These are phyloP conservation scores for Salmacisia buchloeana DNA, from an alignment of 1,284 basidiomycete genomes.

Conservation along the genomic window DNA sequence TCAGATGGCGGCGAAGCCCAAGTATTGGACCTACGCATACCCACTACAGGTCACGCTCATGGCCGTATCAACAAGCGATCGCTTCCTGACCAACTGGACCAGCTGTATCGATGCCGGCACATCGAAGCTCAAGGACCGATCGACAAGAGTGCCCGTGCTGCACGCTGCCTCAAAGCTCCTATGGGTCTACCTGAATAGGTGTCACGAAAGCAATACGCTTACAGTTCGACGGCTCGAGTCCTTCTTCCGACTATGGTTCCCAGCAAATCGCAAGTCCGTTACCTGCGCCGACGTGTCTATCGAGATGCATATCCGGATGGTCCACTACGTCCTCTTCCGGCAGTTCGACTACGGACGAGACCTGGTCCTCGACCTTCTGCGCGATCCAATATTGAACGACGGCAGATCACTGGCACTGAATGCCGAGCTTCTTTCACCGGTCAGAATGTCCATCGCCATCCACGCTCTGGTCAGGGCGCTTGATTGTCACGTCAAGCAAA, in stretches of 20 bases:
- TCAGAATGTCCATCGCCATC: slow-evolving; percentile 66
- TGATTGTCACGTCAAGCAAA: slow-evolving; percentile 63
- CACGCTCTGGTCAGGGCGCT: slow-evolving; percentile 73
- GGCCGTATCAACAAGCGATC: slow-evolving; percentile 78
- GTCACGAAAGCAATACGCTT: slow-evolving; percentile 74
- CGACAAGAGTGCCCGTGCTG: slow-evolving; percentile 66
- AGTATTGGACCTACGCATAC: slow-evolving; percentile 84
- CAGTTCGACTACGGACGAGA: slow-evolving; percentile 82
- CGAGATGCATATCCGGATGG: slow-evolving; percentile 70
- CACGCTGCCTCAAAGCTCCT: slow-evolving; percentile 77
- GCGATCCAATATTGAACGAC: slow-evolving; percentile 26
- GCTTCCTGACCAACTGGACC: slow-evolving; percentile 79
- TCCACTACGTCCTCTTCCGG: slow-evolving; percentile 76
- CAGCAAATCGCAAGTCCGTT: slow-evolving; percentile 62
- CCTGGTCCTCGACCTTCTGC: slow-evolving; percentile 59
- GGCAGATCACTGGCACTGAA: slow-evolving; percentile 40
- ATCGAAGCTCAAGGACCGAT: slow-evolving; percentile 78
- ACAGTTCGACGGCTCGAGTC: slow-evolving; percentile 71
- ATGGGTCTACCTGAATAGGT: slow-evolving; percentile 92
- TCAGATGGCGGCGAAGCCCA: slow-evolving; percentile 80
- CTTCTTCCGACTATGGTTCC: slow-evolving; percentile 74
- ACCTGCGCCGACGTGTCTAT: slow-evolving; percentile 69
- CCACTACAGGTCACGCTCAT: slow-evolving; percentile 76
- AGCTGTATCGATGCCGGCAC: slow-evolving; percentile 55
- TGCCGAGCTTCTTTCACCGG: slow-evolving; percentile 35